Evolutionary conservation across 768 basidiomycete genomes (phyloP).

Genomic region (Pisolithus microcarpus): DNA sequence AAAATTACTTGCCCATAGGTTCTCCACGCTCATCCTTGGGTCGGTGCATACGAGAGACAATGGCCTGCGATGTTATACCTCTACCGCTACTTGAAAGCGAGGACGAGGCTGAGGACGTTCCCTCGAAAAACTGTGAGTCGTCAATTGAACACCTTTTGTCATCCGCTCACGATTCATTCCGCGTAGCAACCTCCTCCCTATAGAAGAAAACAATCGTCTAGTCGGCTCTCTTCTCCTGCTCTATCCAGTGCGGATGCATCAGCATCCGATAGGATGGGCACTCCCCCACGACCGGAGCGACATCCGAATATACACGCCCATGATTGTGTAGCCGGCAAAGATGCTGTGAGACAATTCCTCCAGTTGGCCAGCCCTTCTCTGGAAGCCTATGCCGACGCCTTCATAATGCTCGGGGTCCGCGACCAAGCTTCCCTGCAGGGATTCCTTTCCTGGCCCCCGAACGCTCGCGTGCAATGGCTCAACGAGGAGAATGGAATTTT

Average conservation of each 20-base stretch:
- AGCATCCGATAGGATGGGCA: no score
- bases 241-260: no score
- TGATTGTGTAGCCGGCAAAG: not conserved
- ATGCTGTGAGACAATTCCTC: constrained; percentile 13
- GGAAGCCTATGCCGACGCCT: constrained; percentile 12
- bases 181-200: no score
- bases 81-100: not conserved
- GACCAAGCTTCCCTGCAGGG: constrained; percentile 13
- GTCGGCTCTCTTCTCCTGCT: no score
- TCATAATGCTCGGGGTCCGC: constrained; percentile 17
- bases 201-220: no score
- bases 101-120: not conserved
- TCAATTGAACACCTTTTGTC: no score
- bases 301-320: no score
- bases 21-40: not conserved
- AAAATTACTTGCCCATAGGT: not conserved
- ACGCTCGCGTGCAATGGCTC: constrained; percentile 11
- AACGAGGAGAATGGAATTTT: constrained; percentile 7
- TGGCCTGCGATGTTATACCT: constrained; percentile 4
- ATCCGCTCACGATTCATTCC: no score
- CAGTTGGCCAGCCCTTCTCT: constrained; percentile 16
- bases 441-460: constrained; percentile 19
- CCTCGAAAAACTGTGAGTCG: not conserved
- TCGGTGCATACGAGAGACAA: not conserved
- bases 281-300: no score